These are phyloP conservation scores for Mortierella sp. DNA, from an alignment of 371 early-diverging fungal genomes.

Conservation along the genomic window DNA sequence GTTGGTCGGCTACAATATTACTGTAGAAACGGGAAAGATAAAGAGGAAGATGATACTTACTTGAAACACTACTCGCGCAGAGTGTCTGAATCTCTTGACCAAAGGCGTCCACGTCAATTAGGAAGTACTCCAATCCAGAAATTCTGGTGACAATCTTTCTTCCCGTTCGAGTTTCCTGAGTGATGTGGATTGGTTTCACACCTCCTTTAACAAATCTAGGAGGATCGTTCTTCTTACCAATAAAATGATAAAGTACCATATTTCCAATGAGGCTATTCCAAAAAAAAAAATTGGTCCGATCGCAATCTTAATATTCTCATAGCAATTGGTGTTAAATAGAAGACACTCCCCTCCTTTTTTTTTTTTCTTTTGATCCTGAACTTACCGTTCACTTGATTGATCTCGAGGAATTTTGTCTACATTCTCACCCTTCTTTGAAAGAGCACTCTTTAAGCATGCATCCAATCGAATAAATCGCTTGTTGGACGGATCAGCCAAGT, in stretches of 20 bases:
- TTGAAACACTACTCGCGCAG: constrained; percentile 75
- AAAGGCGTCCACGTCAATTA: constrained; percentile 69
- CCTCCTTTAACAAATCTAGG: constrained; percentile 44
- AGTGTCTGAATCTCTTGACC: constrained; percentile 67
- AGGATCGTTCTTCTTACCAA: constrained; percentile 36
- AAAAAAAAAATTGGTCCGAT: constrained; percentile 19
- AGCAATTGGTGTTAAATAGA: too few relatives aligned
- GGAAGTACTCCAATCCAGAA: constrained; percentile 70
- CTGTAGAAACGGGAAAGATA: background rate
- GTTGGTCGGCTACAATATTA: too few relatives aligned
- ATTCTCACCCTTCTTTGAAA: constrained; percentile 38
- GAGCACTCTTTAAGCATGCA: constrained; percentile 19
- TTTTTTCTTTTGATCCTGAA: constrained; percentile 21
- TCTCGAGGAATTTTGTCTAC: constrained; percentile 37
- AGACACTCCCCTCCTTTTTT: too few relatives aligned
- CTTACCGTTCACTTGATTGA: constrained; percentile 34
- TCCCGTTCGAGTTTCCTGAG: constrained; percentile 70
- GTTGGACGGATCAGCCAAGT: constrained; percentile 67
- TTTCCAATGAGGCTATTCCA: constrained; percentile 27
- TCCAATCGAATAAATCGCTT: constrained; percentile 59
- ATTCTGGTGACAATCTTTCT: constrained; percentile 74
- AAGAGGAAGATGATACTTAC: constrained; percentile 49
- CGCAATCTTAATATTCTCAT: constrained; percentile 38
- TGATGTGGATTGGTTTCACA: constrained; percentile 66
- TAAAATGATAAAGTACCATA: constrained; percentile 37